These are phyloP conservation scores for Amanita inopinata DNA, from an alignment of 768 basidiomycete genomes.

Conservation along the genomic window DNA sequence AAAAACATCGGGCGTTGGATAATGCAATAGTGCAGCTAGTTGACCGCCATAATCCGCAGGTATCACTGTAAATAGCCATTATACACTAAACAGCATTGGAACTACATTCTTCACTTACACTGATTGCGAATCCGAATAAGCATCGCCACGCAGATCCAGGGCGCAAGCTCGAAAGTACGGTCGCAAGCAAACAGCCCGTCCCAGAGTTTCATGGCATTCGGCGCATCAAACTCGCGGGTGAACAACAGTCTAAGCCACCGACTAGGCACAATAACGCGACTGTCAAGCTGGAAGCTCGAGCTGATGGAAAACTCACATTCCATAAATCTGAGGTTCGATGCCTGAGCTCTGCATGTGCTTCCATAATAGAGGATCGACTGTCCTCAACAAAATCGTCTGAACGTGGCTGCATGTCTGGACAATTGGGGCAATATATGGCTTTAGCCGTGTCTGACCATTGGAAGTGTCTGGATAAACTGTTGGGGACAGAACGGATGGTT, in stretches of 20 bases:
- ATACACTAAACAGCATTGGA: conserved; percentile 10
- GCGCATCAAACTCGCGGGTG: conserved; percentile 82
- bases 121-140: conserved; percentile 87
- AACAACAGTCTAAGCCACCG: conserved; percentile 93
- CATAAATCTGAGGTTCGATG: conserved; percentile 95
- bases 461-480: conserved; percentile 36
- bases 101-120: conserved; percentile 36
- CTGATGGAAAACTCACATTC: conserved; percentile 57
- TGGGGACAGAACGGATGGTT: conserved; percentile 28
- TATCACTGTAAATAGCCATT: conserved; percentile 45
- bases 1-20: conserved; percentile 35
- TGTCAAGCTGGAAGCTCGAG: conserved; percentile 6
- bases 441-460: conserved; percentile 37
- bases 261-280: conserved; percentile 27
- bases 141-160: conserved; percentile 92
- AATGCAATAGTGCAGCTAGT: conserved; percentile 77
- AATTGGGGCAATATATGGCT: conserved; percentile 75
- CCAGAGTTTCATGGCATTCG: conserved; percentile 84
- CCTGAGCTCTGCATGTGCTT: conserved; percentile 66
- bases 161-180: conserved; percentile 63
- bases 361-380: conserved; percentile 74
- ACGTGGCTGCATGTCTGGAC: conserved; percentile 74
- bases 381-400: conserved; percentile 62
- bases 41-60: conserved; percentile 81
- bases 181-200: conserved; percentile 91